These are phyloP conservation scores for Dendrobium catenatum DNA, from an alignment of 106 monocot species.

Conservation along the genomic window DNA sequence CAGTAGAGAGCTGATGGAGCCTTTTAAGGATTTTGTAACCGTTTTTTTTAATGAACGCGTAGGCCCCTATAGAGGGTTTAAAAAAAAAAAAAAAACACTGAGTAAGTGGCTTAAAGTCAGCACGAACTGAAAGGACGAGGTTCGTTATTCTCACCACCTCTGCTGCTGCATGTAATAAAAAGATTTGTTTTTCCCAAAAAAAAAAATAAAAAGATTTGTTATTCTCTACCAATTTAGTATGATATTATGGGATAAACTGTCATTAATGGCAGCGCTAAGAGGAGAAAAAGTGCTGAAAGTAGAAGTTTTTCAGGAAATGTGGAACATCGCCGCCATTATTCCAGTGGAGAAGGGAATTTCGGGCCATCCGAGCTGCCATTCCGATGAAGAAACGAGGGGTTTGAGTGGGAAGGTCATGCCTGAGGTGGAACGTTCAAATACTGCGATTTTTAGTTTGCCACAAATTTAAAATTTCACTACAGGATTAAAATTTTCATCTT, in stretches of 20 bases:
- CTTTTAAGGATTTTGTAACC: too few species aligned
- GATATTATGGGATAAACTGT: too few species aligned
- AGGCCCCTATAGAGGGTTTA: too few species aligned
- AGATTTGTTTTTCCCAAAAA: too few species aligned
- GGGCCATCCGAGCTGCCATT: constrained; percentile 15
- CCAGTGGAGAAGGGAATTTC: constrained; percentile 63
- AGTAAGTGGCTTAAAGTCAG: constrained; percentile 74
- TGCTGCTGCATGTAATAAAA: constrained; percentile 57
- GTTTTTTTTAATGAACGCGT: too few species aligned
- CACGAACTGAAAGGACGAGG: constrained; percentile 64
- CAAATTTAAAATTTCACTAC: too few species aligned
- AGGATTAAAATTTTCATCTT: too few species aligned
- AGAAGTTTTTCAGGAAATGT: constrained; percentile 66
- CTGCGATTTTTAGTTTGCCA: too few species aligned
- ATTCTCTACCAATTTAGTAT: too few species aligned
- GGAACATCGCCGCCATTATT: constrained; percentile 69
- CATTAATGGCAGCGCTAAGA: constrained; percentile 42
- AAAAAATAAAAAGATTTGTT: background rate
- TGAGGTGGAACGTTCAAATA: background rate
- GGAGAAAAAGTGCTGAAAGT: constrained; percentile 75
- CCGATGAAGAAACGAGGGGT: constrained; percentile 41
- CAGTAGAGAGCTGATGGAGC: too few species aligned
- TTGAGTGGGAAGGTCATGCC: constrained; percentile 1
- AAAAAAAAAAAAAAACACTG: too few species aligned
- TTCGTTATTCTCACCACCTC: constrained; percentile 59